Percentiles rank a stretch among this genome's conserved stretches.
These are phyloP conservation scores for Malania oleifera DNA, from an alignment of 164 flowering plant species.

Conservation along the genomic window DNA sequence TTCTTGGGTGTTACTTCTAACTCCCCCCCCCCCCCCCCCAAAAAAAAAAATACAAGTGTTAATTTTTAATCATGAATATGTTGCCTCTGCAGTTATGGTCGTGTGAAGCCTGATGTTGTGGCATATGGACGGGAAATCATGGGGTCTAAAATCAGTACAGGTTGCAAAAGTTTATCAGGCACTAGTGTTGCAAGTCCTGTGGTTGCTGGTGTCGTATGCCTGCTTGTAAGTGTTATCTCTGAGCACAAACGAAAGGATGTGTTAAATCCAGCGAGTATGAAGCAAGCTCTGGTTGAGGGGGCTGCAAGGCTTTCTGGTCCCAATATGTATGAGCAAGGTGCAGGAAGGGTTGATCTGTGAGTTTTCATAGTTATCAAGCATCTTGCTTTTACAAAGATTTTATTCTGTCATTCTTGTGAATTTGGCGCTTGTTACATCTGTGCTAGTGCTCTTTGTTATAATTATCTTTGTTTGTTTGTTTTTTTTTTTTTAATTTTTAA, in stretches of 20 bases:
- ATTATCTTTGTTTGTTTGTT: background rate
- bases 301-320: conserved; percentile 97
- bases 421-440: background rate
- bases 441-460: background rate
- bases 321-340: conserved; percentile 98
- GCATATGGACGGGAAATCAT: conserved; percentile 97
- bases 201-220: conserved; percentile 95
- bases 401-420: background rate
- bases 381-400: conserved; percentile 5
- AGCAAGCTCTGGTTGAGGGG: conserved; percentile 97
- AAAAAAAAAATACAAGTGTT: background rate
- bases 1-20: no score
- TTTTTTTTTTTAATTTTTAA: conserved; percentile 7
- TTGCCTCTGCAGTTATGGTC: conserved; percentile 64
- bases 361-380: conserved; percentile 25
- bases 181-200: conserved; percentile 99
- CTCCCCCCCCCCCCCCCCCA: no score
- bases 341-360: conserved; percentile 97
- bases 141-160: conserved; percentile 98
- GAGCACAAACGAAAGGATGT: conserved; percentile 51
- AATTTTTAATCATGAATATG: background rate
- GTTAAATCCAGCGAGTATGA: conserved; percentile 97
- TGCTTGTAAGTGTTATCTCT: conserved; percentile 88
- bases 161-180: conserved; percentile 98
- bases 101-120: conserved; percentile 96